Evolutionary conservation across 164 flowering plant genomes (phyloP).

Genomic region (Annona cherimola): DNA sequence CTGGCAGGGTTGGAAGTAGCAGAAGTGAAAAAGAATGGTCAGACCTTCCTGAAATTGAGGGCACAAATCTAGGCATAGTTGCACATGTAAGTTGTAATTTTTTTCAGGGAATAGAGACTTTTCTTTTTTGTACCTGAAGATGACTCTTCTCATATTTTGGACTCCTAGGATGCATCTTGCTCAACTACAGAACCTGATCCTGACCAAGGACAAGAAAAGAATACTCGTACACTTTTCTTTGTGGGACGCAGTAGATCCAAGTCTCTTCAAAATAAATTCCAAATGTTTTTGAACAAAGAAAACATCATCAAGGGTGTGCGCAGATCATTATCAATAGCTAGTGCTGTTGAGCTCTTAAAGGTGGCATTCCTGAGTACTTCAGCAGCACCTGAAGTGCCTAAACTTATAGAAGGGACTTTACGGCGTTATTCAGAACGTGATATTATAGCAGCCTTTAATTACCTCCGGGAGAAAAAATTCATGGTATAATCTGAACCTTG

Average conservation of each 20-base stretch:
- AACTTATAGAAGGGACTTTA: constrained; percentile 62
- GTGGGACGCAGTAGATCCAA: constrained; percentile 24
- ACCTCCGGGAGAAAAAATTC: constrained; percentile 70
- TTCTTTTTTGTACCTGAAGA: neutral
- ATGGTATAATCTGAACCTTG: constrained; percentile 43
- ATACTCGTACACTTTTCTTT: constrained; percentile 8
- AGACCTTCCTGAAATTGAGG: constrained; percentile 11
- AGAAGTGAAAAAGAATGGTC: constrained; percentile 24
- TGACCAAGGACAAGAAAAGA: constrained; percentile 22
- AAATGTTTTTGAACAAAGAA: constrained; percentile 34
- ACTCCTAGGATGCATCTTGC: constrained; percentile 12
- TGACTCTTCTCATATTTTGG: neutral
- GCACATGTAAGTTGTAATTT: constrained; percentile 12
- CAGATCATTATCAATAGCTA: constrained; percentile 78
- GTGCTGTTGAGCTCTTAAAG: constrained; percentile 87
- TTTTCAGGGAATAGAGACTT: neutral
- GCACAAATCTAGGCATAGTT: constrained; percentile 15
- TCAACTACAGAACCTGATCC: constrained; percentile 15
- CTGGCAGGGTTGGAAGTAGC: constrained; percentile 20
- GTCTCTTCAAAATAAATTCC: constrained; percentile 38
- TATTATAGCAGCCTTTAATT: constrained; percentile 83
- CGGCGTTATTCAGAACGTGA: constrained; percentile 84
- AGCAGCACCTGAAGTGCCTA: constrained; percentile 51
- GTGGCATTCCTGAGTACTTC: constrained; percentile 76
- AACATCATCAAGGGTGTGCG: constrained; percentile 30